Evolutionary conservation across 768 basidiomycete genomes (phyloP).

Genomic region (Phanerochaete carnosa): DNA sequence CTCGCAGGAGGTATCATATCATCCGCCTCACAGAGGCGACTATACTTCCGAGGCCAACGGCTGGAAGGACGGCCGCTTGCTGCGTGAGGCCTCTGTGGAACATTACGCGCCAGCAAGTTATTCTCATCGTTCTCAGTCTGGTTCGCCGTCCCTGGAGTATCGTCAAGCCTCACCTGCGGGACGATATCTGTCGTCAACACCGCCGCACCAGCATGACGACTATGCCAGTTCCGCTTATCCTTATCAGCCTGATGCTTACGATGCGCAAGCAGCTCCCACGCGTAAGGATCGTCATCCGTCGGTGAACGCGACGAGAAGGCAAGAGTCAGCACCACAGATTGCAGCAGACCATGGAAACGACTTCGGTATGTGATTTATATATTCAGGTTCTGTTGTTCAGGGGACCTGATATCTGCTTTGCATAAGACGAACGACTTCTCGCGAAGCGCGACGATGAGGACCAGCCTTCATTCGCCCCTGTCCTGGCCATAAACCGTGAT

Average conservation of each 20-base stretch:
- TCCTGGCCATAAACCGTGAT: neutral
- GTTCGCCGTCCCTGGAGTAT: neutral
- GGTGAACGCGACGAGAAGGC: neutral
- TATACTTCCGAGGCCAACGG: neutral
- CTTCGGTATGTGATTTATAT: no score
- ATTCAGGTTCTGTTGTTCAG: no score
- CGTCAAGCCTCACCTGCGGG: neutral
- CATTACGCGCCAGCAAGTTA: neutral
- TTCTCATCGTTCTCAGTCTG: neutral
- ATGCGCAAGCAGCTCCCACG: neutral
- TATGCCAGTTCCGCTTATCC: neutral
- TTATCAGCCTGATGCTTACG: neutral
- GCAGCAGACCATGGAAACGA: neutral
- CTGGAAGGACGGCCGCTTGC: neutral
- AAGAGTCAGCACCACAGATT: neutral
- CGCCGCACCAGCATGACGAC: neutral
- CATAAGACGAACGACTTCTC: neutral
- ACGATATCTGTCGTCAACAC: neutral
- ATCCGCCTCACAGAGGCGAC: neutral
- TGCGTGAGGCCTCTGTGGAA: neutral
- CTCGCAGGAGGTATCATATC: neutral
- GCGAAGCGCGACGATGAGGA: neutral
- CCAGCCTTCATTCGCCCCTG: conserved; percentile 11
- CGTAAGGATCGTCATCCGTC: neutral
- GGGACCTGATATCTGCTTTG: no score